Conservation (phyloP, 331 rosid genomes). For the Cydonia oblonga region DNA sequence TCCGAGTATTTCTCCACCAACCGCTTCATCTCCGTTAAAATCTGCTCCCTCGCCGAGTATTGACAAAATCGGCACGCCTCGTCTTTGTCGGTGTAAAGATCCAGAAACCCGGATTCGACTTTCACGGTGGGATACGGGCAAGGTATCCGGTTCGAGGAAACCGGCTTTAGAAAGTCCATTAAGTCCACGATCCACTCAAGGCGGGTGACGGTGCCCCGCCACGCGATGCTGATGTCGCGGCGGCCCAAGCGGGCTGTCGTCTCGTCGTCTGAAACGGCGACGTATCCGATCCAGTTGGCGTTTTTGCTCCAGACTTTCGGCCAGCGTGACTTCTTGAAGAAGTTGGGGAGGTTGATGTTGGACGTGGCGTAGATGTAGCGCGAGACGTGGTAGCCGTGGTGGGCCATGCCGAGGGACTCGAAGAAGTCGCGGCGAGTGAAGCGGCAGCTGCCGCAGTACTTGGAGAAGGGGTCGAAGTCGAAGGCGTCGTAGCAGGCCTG, state of each 20-base stretch:
- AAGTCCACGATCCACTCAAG: constrained; percentile 69
- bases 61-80: constrained; percentile 34
- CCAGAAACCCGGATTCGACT: constrained; percentile 68
- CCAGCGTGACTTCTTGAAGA: constrained; percentile 76
- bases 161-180: constrained; percentile 59
- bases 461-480: constrained; percentile 75
- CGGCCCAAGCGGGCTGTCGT: constrained; percentile 34
- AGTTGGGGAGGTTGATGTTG: constrained; percentile 58
- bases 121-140: constrained; percentile 49
- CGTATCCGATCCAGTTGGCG: constrained; percentile 85
- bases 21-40: constrained; percentile 42
- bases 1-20: constrained; percentile 21
- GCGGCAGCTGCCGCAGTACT: constrained; percentile 73
- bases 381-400: constrained; percentile 38
- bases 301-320: constrained; percentile 65
- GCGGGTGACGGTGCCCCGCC: constrained; percentile 71
- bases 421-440: constrained; percentile 40
- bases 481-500: constrained; percentile 88
- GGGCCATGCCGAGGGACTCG: constrained; percentile 25
- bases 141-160: constrained; percentile 28
- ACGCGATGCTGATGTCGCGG: constrained; percentile 54
- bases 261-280: constrained; percentile 56
- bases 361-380: constrained; percentile 78
- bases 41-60: constrained; percentile 71
- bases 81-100: constrained; percentile 54